A percentile compares a stretch with the other conserved stretches of the same genome.
Conservation (phyloP, 345 rosid species). For the Ceriops tagal region DNA sequence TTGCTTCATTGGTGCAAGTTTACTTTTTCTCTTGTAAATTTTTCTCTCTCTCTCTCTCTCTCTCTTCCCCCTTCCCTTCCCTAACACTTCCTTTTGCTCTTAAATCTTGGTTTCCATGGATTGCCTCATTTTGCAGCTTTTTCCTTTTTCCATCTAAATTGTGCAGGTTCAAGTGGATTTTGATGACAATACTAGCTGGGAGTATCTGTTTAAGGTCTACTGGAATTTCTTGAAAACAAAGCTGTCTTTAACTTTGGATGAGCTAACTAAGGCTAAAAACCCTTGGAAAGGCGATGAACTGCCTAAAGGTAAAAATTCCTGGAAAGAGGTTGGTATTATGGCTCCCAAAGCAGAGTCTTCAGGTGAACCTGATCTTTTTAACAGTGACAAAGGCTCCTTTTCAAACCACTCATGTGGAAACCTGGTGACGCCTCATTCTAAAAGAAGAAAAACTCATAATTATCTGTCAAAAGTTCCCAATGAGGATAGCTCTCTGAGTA, state of each 20-base stretch:
- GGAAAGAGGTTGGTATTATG: constrained; percentile 27
- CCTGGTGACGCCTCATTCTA: constrained; percentile 40
- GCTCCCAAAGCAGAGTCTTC: constrained; percentile 27
- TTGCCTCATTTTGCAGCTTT: background rate
- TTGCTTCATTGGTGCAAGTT: background rate
- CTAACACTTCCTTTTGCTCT: background rate
- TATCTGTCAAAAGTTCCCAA: constrained; percentile 27
- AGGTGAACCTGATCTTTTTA: constrained; percentile 30
- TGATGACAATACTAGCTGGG: constrained; percentile 96
- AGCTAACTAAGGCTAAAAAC: constrained; percentile 70
- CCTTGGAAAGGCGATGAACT: constrained; percentile 59
- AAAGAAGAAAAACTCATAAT: constrained; percentile 46
- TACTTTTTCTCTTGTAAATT: background rate
- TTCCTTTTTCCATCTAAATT: constrained; percentile 11
- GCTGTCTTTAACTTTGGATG: constrained; percentile 59
- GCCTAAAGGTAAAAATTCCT: constrained; percentile 22
- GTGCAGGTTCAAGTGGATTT: constrained; percentile 91
- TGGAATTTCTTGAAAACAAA: constrained; percentile 76
- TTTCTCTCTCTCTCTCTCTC: background rate
- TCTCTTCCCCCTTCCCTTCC: background rate
- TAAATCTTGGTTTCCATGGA: background rate
- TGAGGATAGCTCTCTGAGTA: constrained; percentile 24
- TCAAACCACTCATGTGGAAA: constrained; percentile 32
- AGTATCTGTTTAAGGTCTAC: constrained; percentile 91
- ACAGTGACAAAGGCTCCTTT: constrained; percentile 28